Evolutionary conservation across 2,329 filamentous ascomycete species (phyloP), one percentile per base, ranked within the genome.

Genomic region (Atkinsonella texensis): DNA sequence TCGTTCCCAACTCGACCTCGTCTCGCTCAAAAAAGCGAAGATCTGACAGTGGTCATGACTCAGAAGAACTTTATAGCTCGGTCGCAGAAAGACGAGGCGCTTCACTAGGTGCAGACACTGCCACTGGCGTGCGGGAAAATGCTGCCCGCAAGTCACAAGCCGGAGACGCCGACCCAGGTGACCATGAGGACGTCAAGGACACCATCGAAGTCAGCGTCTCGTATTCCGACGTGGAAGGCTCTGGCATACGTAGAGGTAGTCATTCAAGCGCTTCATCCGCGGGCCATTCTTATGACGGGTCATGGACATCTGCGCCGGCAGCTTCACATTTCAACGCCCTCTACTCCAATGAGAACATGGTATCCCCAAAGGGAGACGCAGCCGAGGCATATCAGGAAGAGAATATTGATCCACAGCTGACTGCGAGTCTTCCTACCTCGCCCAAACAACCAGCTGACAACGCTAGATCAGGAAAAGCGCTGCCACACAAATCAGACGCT

Each of bases 131-230:
- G 28, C 70, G 71, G 49, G 68, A 71, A 54, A 69, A 70, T 55
- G 63, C 69, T 39, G 59, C 68, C 51, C 67, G 68, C 54, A 73
- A 70, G 62, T 61, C 63, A 8, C 56, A 63, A 48, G 65, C 69
- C 52, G 46, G 62, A 35, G 62, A 60, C 54, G 55, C 62, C 47
- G 67, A 67, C 57, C 61, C 62, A 17, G 43, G 31, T 20, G 70
- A 74, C 48, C 70, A 74, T 53, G 73, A 73, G 31, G 72, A 77
- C 43, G 74, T 79, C 31, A 72, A 77, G 59, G 77, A 80, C 59
- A 79, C 76, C 13, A 80, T 80, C 54, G 73, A 80, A 58, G 77
- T 80, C 47, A 74, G 75, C 46, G 72, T 74, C 41, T 64, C 62
- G 33, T 63, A 61, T 42, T 64, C 65, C 31, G 66, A 68, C 48